A percentile compares a stretch with the other conserved stretches of the same genome.
Evolutionary conservation across 2,329 filamentous ascomycete species (phyloP).

Genomic region (Aspergillus sp.): DNA sequence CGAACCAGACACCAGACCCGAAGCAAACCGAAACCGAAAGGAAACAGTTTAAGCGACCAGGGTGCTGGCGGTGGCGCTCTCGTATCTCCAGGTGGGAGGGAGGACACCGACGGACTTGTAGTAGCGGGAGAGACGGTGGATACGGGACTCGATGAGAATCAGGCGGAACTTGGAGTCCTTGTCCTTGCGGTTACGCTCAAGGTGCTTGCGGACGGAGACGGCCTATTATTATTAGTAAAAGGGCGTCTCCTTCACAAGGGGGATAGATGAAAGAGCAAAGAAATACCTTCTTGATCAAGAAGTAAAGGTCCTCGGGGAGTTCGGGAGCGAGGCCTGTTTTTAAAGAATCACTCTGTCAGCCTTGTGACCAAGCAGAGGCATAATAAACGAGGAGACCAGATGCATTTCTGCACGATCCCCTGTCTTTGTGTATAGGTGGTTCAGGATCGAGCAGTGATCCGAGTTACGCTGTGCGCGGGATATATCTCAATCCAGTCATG

Average conservation of each 20-base stretch:
- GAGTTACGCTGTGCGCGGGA: background rate
- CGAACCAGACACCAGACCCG: too few relatives aligned
- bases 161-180: constrained; percentile 99
- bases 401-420: constrained; percentile 20
- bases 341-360: constrained; percentile 82
- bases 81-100: constrained; percentile 96
- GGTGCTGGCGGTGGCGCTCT: constrained; percentile 92
- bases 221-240: constrained; percentile 49
- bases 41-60: constrained; percentile 65
- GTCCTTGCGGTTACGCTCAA: constrained; percentile 99
- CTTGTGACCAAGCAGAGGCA: constrained; percentile 80
- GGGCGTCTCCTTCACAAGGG: constrained; percentile 4
- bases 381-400: constrained; percentile 25
- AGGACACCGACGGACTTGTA: constrained; percentile 90
- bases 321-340: constrained; percentile 93
- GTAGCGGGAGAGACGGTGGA: constrained; percentile 98
- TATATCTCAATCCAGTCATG: background rate
- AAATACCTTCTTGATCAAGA: constrained; percentile 98
- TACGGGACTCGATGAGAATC: constrained; percentile 99
- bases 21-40: too few relatives aligned
- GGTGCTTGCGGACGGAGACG: constrained; percentile 98
- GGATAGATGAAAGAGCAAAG: background rate
- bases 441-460: background rate
- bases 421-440: constrained; percentile 4
- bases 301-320: constrained; percentile 99